Percentiles rank a stretch among this genome's conserved stretches.
These are phyloP conservation scores for Hypoxylon sp. DNA, from an alignment of 2,329 filamentous ascomycete species.

Conservation along the genomic window DNA sequence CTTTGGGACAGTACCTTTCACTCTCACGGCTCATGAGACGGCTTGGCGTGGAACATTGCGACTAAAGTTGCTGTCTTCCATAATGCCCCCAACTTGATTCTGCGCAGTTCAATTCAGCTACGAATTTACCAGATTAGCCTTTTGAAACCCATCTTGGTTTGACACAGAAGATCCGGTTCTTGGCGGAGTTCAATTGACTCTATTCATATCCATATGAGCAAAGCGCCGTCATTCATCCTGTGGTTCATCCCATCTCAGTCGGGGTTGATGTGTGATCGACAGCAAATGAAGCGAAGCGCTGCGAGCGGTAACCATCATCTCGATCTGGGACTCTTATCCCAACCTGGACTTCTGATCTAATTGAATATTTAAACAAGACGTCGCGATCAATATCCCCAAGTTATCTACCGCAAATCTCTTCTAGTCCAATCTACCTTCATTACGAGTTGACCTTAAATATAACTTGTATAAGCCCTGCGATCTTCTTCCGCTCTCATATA, in stretches of 20 bases:
- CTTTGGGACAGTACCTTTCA: background rate
- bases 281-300: slow-evolving; percentile 5
- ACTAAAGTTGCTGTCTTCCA: background rate
- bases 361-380: background rate
- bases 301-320: background rate
- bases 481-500: slow-evolving; percentile 39
- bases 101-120: background rate
- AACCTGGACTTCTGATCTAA: slow-evolving; percentile 3
- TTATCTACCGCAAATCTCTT: background rate
- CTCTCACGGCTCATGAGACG: slow-evolving; percentile 6
- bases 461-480: slow-evolving; percentile 39
- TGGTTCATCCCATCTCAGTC: slow-evolving; percentile 23
- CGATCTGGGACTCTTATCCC: slow-evolving; percentile 2
- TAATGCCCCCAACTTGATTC: background rate
- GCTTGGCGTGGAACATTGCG: slow-evolving; percentile 4
- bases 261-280: slow-evolving; percentile 24
- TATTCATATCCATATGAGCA: slow-evolving; percentile 1
- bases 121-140: background rate
- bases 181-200: slow-evolving; percentile 6
- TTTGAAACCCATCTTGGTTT: slow-evolving; percentile 18
- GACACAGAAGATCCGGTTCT: slow-evolving; percentile 21
- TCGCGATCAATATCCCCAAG: background rate
- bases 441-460: slow-evolving; percentile 42
- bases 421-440: slow-evolving; percentile 25
- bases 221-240: slow-evolving; percentile 3